phyloP scores from a whole-genome alignment of 352 stramenopile genomes.

The Phytophthora gonapodyides region DNA sequence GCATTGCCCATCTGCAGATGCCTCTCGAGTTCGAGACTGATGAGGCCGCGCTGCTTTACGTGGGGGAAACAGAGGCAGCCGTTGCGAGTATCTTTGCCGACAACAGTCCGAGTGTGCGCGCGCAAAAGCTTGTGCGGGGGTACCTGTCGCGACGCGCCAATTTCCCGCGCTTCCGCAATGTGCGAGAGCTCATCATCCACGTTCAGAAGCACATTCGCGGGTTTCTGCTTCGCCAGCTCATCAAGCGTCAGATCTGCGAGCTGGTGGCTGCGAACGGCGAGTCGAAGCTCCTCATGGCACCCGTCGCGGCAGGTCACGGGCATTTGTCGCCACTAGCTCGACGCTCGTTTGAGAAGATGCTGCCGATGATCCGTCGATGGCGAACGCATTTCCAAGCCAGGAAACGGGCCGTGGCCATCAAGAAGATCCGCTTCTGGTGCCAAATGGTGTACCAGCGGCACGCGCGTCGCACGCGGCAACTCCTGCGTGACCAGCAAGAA shows the following conservation, averaged over 20 bases:
- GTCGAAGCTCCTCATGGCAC: slow-evolving; percentile 50
- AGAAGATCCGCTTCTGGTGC: slow-evolving; percentile 82
- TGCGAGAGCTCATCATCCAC: slow-evolving; percentile 54
- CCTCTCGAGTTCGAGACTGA: slow-evolving; percentile 59
- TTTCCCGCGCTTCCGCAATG: slow-evolving; percentile 45
- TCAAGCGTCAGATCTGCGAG: slow-evolving; percentile 53
- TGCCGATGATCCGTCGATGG: slow-evolving; percentile 61
- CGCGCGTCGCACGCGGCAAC: slow-evolving; percentile 50
- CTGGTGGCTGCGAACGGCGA: slow-evolving; percentile 53
- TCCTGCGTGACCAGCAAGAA: slow-evolving; percentile 61
- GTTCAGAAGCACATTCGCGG: slow-evolving; percentile 65
- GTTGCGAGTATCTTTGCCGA: slow-evolving; percentile 36
- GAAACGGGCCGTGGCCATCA: slow-evolving; percentile 69
- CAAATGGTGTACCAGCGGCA: slow-evolving; percentile 78
- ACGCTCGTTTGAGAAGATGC: slow-evolving; percentile 53
- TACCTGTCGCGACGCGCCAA: slow-evolving; percentile 51
- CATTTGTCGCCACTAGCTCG: slow-evolving; percentile 38
- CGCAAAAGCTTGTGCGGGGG: slow-evolving; percentile 44
- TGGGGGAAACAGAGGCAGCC: slow-evolving; percentile 31
- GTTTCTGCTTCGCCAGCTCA: slow-evolving; percentile 58
- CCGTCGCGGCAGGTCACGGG: slow-evolving; percentile 31
- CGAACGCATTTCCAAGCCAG: slow-evolving; percentile 49
- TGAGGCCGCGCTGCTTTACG: slow-evolving; percentile 40
- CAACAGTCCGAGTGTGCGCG: slow-evolving; percentile 52
- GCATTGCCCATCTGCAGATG: slow-evolving; percentile 42